phyloP scores from a whole-genome alignment of 1,139 yeast genomes.

The Protomyces macrosporus region DNA sequence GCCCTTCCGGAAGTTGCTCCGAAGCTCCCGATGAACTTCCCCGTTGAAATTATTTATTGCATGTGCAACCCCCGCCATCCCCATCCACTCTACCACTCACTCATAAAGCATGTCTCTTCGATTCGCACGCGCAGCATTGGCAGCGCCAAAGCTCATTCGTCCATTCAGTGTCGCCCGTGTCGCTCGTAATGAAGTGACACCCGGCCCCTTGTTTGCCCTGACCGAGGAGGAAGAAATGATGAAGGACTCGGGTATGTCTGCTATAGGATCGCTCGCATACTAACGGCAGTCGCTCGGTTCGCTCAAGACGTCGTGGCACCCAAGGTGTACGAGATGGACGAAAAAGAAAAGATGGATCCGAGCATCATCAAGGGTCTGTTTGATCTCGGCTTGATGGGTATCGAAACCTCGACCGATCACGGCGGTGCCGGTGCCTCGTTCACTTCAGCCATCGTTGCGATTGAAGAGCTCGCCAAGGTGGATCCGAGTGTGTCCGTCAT shows the following conservation, averaged over 20 bases:
- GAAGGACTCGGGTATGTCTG: constrained; percentile 33
- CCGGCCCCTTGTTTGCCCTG: constrained; percentile 18
- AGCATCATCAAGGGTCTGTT: constrained; percentile 41
- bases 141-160: constrained; percentile 1
- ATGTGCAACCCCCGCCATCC: too few species aligned
- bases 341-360: constrained; percentile 43
- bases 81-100: too few species aligned
- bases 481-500: constrained; percentile 45
- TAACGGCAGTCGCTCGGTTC: constrained; percentile 40
- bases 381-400: constrained; percentile 41
- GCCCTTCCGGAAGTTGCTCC: too few species aligned
- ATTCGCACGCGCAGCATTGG: not conserved
- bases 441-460: constrained; percentile 45
- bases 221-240: constrained; percentile 27
- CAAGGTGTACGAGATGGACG: constrained; percentile 44
- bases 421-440: constrained; percentile 48
- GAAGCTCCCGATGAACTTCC: too few species aligned
- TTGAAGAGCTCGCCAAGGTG: constrained; percentile 46
- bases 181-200: constrained; percentile 10
- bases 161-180: constrained; percentile 2
- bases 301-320: constrained; percentile 44
- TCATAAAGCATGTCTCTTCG: not conserved
- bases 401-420: constrained; percentile 45
- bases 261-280: not conserved
- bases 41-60: too few species aligned